phyloP scores from a whole-genome alignment of 306 rosid genomes.

The Geum urbanum region DNA sequence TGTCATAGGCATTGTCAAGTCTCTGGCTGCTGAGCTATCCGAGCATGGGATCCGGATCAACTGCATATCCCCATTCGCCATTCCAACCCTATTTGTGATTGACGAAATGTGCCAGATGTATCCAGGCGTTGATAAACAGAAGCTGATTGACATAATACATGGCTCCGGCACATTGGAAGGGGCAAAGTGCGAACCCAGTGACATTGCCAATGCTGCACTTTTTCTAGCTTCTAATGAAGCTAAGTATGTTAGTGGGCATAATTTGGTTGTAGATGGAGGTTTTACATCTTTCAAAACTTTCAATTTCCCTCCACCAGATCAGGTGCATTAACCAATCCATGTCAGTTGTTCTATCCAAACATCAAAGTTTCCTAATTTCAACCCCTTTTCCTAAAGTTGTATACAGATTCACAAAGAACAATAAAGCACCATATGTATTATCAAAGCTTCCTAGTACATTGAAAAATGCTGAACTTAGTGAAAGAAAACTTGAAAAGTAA shows the following conservation, averaged over 20 bases:
- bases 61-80: constrained; percentile 67
- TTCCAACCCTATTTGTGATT: constrained; percentile 59
- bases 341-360: neutral
- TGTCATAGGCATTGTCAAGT: constrained; percentile 68
- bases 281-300: constrained; percentile 73
- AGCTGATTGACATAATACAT: constrained; percentile 40
- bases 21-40: constrained; percentile 58
- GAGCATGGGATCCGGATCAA: constrained; percentile 67
- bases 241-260: constrained; percentile 73
- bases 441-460: neutral
- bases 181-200: constrained; percentile 57
- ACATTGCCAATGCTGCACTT: constrained; percentile 79
- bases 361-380: neutral
- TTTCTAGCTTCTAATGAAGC: constrained; percentile 78
- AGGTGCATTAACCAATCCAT: constrained; percentile 33
- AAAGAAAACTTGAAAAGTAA: neutral
- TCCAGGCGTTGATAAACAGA: constrained; percentile 37
- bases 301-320: constrained; percentile 44
- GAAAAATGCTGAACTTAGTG: neutral
- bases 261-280: constrained; percentile 86
- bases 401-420: neutral
- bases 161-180: constrained; percentile 52
- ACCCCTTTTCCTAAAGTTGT: neutral
- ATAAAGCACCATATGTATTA: neutral
- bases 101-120: constrained; percentile 47